A percentile compares a stretch with the other conserved stretches of the same genome.
Evolutionary conservation across 2,329 filamentous ascomycete genomes (phyloP).

Genomic region (Penicillium hordei): DNA sequence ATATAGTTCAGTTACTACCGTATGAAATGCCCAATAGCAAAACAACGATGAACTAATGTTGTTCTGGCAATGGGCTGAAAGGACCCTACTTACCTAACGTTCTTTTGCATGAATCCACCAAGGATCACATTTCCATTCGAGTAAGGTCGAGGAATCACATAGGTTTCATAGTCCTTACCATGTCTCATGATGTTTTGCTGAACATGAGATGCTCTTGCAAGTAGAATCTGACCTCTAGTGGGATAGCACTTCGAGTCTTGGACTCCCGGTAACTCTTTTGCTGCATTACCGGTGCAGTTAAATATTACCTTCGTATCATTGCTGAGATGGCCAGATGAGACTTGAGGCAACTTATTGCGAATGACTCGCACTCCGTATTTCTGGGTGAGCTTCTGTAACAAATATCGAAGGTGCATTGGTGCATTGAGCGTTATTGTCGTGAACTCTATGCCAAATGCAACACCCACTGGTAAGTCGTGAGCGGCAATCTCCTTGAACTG

Average conservation of each 20-base stretch:
- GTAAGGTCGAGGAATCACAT: slow-evolving; percentile 41
- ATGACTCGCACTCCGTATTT: slow-evolving; percentile 5
- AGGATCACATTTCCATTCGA: slow-evolving; percentile 42
- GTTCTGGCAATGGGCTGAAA: neutral
- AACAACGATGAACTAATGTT: neutral
- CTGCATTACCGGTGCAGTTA: slow-evolving; percentile 34
- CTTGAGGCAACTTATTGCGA: neutral
- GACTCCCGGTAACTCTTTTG: slow-evolving; percentile 38
- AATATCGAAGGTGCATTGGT: slow-evolving; percentile 36
- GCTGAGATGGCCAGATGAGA: slow-evolving; percentile 7
- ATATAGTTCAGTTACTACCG: slow-evolving; percentile 14
- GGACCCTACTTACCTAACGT: slow-evolving; percentile 14
- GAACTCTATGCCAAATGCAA: slow-evolving; percentile 38
- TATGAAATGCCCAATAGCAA: neutral
- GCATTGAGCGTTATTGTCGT: slow-evolving; percentile 43
- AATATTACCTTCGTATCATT: slow-evolving; percentile 7
- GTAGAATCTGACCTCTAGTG: slow-evolving; percentile 44
- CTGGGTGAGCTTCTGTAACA: slow-evolving; percentile 26
- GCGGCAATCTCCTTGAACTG: slow-evolving; percentile 26
- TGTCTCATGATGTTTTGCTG: slow-evolving; percentile 43
- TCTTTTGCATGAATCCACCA: slow-evolving; percentile 39
- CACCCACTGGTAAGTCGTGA: slow-evolving; percentile 33
- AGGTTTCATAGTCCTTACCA: slow-evolving; percentile 43
- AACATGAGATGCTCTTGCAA: slow-evolving; percentile 37
- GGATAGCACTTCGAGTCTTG: slow-evolving; percentile 43